A percentile compares a stretch with the other conserved stretches of the same genome.
phyloP scores from a whole-genome alignment of 192 early-diverging fungal species.

The Coemansia sp. region DNA sequence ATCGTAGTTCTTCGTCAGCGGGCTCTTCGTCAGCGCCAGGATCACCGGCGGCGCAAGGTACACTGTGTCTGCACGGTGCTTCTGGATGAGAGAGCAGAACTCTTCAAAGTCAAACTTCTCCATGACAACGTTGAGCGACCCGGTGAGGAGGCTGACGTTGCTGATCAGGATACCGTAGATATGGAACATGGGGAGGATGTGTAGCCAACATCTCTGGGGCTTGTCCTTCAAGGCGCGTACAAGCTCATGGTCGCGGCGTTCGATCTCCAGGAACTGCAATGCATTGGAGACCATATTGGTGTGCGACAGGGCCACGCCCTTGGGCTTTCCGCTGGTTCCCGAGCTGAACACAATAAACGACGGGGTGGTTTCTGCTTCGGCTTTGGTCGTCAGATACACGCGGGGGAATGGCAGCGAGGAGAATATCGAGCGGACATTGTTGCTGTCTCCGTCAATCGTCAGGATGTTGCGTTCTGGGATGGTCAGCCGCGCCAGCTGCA shows the following conservation, averaged over 20 bases:
- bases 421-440: constrained; percentile 16
- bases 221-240: constrained; percentile 14
- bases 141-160: constrained; percentile 46
- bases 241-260: constrained; percentile 27
- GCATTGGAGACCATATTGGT: constrained; percentile 79
- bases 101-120: constrained; percentile 69
- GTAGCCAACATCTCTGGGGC: constrained; percentile 37
- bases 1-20: constrained; percentile 72
- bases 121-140: constrained; percentile 67
- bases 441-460: constrained; percentile 18
- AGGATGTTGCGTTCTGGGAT: constrained; percentile 33
- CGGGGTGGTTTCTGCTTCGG: constrained; percentile 24
- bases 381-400: constrained; percentile 20
- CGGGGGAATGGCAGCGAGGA: constrained; percentile 34
- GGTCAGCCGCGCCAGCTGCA: constrained; percentile 20
- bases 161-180: constrained; percentile 65
- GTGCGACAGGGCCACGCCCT: constrained; percentile 84
- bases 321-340: constrained; percentile 63
- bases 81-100: constrained; percentile 66
- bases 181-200: constrained; percentile 71
- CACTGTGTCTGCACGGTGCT: constrained; percentile 67
- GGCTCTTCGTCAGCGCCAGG: constrained; percentile 74
- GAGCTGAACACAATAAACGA: constrained; percentile 59
- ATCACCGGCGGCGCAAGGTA: constrained; percentile 67
- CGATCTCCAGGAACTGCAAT: constrained; percentile 55